Evolutionary conservation across 2,329 filamentous ascomycete species (phyloP).

Genomic region (Graphilbum ipis-grandicollis): DNA sequence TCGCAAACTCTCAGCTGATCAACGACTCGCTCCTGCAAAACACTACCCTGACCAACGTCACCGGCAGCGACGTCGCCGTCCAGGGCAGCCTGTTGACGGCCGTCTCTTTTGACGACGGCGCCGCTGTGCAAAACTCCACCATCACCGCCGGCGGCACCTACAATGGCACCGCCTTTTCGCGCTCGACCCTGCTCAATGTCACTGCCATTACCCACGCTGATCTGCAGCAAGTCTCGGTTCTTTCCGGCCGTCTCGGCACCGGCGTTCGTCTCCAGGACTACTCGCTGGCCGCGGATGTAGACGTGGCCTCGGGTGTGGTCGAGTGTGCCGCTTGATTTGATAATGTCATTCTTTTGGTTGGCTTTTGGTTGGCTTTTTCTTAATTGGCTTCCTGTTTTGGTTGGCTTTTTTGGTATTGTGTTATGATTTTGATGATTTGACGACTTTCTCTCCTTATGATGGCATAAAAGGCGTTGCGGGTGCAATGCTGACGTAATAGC

Average conservation of each 20-base stretch:
- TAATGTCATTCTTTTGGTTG: too few species aligned
- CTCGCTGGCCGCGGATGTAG: background rate
- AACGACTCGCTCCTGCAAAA: constrained; percentile 3
- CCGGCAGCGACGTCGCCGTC: constrained; percentile 1
- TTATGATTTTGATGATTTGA: too few species aligned
- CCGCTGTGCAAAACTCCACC: constrained; percentile 1
- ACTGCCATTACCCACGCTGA: background rate
- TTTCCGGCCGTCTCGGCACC: background rate
- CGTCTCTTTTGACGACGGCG: background rate
- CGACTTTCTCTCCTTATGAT: too few species aligned
- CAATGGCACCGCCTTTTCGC: background rate
- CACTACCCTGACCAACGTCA: background rate
- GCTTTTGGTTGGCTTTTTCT: too few species aligned
- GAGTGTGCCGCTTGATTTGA: too few species aligned
- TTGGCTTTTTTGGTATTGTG: too few species aligned
- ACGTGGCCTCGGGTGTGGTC: background rate
- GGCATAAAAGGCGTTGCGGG: too few species aligned
- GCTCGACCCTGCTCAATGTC: background rate
- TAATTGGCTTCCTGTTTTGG: too few species aligned
- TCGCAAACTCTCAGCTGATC: constrained; percentile 3
- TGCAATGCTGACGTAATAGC: too few species aligned
- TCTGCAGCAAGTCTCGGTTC: constrained; percentile 3
- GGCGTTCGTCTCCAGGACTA: constrained; percentile 4
- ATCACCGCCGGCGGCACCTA: background rate
- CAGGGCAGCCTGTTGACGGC: constrained; percentile 5